A percentile compares a stretch with the other conserved stretches of the same genome.
Conservation (phyloP, 768 basidiomycete species). For the Sarcodon sp. region DNA sequence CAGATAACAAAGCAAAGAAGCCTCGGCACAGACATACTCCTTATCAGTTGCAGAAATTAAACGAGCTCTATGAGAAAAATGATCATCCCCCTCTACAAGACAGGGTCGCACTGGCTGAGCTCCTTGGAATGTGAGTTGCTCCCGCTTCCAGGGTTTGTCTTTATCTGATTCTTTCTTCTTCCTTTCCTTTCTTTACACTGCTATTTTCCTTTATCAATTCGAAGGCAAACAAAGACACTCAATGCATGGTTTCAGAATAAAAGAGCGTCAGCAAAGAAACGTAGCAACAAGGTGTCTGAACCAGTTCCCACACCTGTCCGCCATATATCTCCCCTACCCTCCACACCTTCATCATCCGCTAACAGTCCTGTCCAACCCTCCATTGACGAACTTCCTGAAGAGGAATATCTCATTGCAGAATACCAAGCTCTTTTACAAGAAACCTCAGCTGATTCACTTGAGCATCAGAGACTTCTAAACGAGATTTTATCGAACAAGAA, state of each 20-base stretch:
- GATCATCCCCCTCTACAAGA: conserved; percentile 65
- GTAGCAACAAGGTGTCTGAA: conserved; percentile 30
- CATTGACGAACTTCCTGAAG: no score
- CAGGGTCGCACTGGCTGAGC: conserved; percentile 54
- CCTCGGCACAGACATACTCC: conserved; percentile 69
- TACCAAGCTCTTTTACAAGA: no score
- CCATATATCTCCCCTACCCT: conserved; percentile 1
- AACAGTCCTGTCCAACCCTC: conserved; percentile 24
- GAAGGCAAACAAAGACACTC: conserved; percentile 75
- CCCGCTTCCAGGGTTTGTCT: conserved; percentile 3
- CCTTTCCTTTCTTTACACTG: conserved; percentile 6
- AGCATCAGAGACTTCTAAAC: conserved; percentile 31
- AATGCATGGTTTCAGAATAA: conserved; percentile 86
- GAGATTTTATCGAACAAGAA: conserved; percentile 21
- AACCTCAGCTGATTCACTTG: background rate
- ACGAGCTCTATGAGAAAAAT: conserved; percentile 64
- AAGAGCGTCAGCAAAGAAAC: conserved; percentile 71
- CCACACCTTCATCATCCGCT: conserved; percentile 9
- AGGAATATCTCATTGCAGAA: no score
- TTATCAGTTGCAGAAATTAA: conserved; percentile 60
- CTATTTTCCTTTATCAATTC: conserved; percentile 7
- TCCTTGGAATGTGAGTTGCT: conserved; percentile 59
- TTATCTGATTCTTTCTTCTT: background rate
- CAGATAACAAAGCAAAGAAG: conserved; percentile 48
- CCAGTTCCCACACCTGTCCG: conserved; percentile 18